A percentile compares a stretch with the other conserved stretches of the same genome.
Conservation (phyloP, 179 eudicot genomes). For the Corrigiola litoralis region DNA sequence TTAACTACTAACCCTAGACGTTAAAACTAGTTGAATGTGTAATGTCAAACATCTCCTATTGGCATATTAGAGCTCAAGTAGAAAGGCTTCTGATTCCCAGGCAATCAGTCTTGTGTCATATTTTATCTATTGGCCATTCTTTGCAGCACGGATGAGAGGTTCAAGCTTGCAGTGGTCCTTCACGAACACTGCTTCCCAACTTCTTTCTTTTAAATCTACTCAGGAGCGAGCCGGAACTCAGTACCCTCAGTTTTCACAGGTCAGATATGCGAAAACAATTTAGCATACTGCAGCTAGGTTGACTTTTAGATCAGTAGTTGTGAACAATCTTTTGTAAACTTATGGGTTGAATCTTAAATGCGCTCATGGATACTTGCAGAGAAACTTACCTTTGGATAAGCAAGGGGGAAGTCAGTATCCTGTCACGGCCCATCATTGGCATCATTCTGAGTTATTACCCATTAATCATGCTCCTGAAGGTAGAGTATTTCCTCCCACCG, state of each 20-base stretch:
- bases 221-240: constrained; percentile 25
- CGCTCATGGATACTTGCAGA: constrained; percentile 17
- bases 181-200: constrained; percentile 32
- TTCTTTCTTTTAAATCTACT: constrained; percentile 45
- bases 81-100: background rate
- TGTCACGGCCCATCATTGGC: constrained; percentile 22
- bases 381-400: constrained; percentile 29
- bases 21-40: constrained; percentile 17
- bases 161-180: constrained; percentile 57
- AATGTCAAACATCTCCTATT: constrained; percentile 1
- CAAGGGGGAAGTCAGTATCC: constrained; percentile 40
- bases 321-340: background rate
- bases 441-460: constrained; percentile 19
- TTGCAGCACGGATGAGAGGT: constrained; percentile 19
- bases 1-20: background rate
- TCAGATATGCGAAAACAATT: background rate
- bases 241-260: constrained; percentile 34
- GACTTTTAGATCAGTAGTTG: background rate
- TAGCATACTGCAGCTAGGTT: background rate
- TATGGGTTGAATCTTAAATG: background rate
- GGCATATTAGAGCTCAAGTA: background rate
- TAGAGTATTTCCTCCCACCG: constrained; percentile 18
- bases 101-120: background rate
- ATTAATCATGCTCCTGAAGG: constrained; percentile 17
- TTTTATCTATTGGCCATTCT: background rate